Evolutionary conservation across 2,329 filamentous ascomycete species (phyloP), one percentile per base, ranked within the genome.

Genomic region (Westerdykella sp.): DNA sequence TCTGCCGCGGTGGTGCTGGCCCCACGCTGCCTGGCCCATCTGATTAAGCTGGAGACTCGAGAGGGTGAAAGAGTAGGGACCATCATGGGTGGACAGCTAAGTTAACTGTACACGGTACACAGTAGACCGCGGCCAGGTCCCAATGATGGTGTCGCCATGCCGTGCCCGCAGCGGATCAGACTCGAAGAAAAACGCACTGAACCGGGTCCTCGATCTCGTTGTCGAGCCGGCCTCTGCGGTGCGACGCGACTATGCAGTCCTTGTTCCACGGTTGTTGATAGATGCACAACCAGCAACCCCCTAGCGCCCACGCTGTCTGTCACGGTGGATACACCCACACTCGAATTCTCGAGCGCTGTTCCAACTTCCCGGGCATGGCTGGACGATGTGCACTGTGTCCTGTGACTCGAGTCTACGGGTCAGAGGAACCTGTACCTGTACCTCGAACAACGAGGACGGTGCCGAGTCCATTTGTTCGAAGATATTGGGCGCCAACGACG

Each of bases 401-500:
- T 51, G 47, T 48, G 46, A 35, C 44, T 50, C 41, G 34, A 50
- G 41, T 43, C 49, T 50, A 59, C 57, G 51, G 59, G 25, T 51
- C 54, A 57, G 54, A 56, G 59, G 59, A 58, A 51, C 50, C 21
- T 48, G 45, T 6, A 9, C 25, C 25, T 28, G 25, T 45, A 44
- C n/a, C n/a, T n/a, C n/a, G n/a, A n/a, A 48, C 53, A 47, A 46
- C 46, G 43, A 44, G 44, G 41, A 48, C 51, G 50, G 44, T 38
- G 45, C 36, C 42, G 40, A 44, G 43, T 41, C 36, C 45, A 32
- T 43, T 51, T 28, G 18, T 28, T 28, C 25, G 9, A 46, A 51
- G 47, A 59, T 55, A 56, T 62, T 60, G 55, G 58, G 53, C 52
- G 44, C 48, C 53, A 50, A 56, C 53, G 49, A 43, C 43, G 37